Evolutionary conservation across 2,329 filamentous ascomycete genomes (phyloP).

Genomic region (Sordariomycetes sp.): DNA sequence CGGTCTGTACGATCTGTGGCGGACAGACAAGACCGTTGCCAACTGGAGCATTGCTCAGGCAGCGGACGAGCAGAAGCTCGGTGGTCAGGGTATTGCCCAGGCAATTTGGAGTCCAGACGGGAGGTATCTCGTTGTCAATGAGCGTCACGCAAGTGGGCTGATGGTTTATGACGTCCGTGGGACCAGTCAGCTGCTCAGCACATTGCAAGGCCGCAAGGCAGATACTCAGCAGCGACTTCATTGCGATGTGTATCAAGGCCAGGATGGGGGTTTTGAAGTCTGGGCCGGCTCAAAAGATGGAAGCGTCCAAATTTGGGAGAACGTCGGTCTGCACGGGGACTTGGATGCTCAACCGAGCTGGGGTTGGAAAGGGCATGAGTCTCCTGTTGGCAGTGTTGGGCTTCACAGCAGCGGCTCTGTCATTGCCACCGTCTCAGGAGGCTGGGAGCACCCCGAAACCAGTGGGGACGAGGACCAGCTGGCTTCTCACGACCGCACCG

Average conservation of each 20-base stretch:
- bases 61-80: constrained; percentile 34
- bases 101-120: constrained; percentile 54
- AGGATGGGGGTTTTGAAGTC: constrained; percentile 42
- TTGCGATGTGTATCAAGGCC: constrained; percentile 43
- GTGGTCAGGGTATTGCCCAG: constrained; percentile 55
- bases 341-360: constrained; percentile 30
- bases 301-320: constrained; percentile 48
- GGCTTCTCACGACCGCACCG: too few relatives aligned
- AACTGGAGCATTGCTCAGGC: constrained; percentile 52
- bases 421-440: constrained; percentile 46
- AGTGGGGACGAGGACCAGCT: neutral
- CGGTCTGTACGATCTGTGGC: constrained; percentile 52
- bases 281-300: constrained; percentile 52
- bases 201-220: constrained; percentile 39
- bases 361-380: constrained; percentile 38
- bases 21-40: constrained; percentile 42
- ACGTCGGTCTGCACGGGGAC: constrained; percentile 38
- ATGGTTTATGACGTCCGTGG: constrained; percentile 56
- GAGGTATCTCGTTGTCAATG: constrained; percentile 52
- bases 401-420: constrained; percentile 48
- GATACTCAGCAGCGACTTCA: constrained; percentile 45
- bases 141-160: constrained; percentile 44
- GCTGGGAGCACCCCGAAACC: constrained; percentile 30
- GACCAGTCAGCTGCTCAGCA: constrained; percentile 45
- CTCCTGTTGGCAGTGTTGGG: constrained; percentile 38